phyloP scores from a whole-genome alignment of 768 basidiomycete species.

The Pleurotus sapidus region DNA sequence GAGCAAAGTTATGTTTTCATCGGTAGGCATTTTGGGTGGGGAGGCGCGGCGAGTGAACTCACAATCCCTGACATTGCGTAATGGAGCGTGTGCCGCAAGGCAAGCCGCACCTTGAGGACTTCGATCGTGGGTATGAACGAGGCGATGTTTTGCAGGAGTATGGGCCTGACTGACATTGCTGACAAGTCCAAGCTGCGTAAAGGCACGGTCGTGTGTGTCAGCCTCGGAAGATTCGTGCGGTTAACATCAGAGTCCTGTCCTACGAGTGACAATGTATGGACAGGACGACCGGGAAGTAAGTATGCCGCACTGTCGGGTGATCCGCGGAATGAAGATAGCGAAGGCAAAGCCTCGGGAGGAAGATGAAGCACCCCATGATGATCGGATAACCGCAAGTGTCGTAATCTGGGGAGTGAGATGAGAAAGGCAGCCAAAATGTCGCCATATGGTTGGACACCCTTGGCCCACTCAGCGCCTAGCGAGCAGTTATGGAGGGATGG shows the following conservation, averaged over 20 bases:
- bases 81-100: constrained; percentile 64
- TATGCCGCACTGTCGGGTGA: constrained; percentile 55
- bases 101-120: constrained; percentile 51
- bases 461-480: constrained; percentile 43
- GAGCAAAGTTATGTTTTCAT: constrained; percentile 1
- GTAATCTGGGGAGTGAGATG: constrained; percentile 34
- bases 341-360: constrained; percentile 40
- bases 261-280: constrained; percentile 51
- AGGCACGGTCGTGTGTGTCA: constrained; percentile 46
- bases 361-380: constrained; percentile 39
- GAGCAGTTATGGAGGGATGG: constrained; percentile 38
- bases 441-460: constrained; percentile 40
- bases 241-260: constrained; percentile 56
- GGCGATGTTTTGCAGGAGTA: constrained; percentile 54
- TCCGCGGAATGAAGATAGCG: constrained; percentile 56
- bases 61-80: constrained; percentile 64
- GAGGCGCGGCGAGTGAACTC: constrained; percentile 27
- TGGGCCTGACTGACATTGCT: constrained; percentile 55
- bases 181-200: constrained; percentile 57
- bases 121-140: constrained; percentile 47
- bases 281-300: constrained; percentile 59
- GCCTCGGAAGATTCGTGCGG: constrained; percentile 45
- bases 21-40: not conserved
- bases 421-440: constrained; percentile 40
- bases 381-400: constrained; percentile 45